These are phyloP conservation scores for Geotrichum carabidarum DNA, from an alignment of 1,139 yeast genomes.

Conservation along the genomic window DNA sequence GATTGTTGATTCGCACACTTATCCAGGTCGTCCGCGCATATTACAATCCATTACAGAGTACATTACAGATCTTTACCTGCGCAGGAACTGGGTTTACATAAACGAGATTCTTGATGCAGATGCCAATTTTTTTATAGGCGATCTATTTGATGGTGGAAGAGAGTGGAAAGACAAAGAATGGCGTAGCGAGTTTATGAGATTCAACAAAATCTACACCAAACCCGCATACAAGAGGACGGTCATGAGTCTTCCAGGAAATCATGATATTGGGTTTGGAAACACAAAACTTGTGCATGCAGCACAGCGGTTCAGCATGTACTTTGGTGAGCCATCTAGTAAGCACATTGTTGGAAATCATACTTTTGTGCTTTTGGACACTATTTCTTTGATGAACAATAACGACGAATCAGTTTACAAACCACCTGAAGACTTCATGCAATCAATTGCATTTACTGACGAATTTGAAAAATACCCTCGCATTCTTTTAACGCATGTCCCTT, in stretches of 20 bases:
- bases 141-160: slow-evolving; percentile 90
- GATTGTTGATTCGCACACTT: slow-evolving; percentile 71
- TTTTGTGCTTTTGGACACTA: slow-evolving; percentile 70
- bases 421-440: slow-evolving; percentile 42
- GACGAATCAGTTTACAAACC: slow-evolving; percentile 42
- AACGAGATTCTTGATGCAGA: slow-evolving; percentile 65
- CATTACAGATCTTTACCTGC: slow-evolving; percentile 69
- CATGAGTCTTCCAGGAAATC: slow-evolving; percentile 81
- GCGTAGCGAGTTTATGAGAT: slow-evolving; percentile 68
- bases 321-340: slow-evolving; percentile 63
- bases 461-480: slow-evolving; percentile 53
- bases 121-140: slow-evolving; percentile 76
- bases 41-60: slow-evolving; percentile 36
- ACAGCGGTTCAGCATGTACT: slow-evolving; percentile 61
- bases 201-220: slow-evolving; percentile 55
- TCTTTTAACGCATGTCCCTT: slow-evolving; percentile 73
- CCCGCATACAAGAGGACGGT: slow-evolving; percentile 44
- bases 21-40: slow-evolving; percentile 40
- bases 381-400: slow-evolving; percentile 58
- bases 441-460: slow-evolving; percentile 29
- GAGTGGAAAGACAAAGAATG: slow-evolving; percentile 69
- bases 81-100: slow-evolving; percentile 64
- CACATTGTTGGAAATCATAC: slow-evolving; percentile 69
- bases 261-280: slow-evolving; percentile 89
- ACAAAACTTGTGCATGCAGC: slow-evolving; percentile 50